These are phyloP conservation scores for Bruguiera parviflora DNA, from an alignment of 345 rosid species.

Conservation along the genomic window DNA sequence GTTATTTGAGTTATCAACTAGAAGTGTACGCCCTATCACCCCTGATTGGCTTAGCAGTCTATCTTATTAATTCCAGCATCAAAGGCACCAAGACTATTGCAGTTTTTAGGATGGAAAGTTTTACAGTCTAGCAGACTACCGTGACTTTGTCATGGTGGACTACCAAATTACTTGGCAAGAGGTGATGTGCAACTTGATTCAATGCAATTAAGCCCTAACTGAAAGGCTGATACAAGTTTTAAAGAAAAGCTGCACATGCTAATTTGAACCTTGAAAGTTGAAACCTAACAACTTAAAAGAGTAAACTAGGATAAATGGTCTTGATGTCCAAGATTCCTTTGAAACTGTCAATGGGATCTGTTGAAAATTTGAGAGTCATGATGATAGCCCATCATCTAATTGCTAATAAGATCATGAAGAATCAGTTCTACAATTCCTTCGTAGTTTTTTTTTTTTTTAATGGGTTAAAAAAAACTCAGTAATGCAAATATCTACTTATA, in stretches of 20 bases:
- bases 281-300: not conserved
- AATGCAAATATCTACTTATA: not conserved
- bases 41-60: not conserved
- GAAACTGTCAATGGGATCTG: not conserved
- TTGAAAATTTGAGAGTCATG: not conserved
- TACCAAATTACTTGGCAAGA: not conserved
- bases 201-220: too few species aligned
- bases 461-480: not conserved
- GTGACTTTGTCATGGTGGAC: not conserved
- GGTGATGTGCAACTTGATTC: too few species aligned
- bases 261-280: not conserved
- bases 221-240: too few species aligned
- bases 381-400: not conserved
- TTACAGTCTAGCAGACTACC: not conserved
- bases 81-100: not conserved
- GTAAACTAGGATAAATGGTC: not conserved
- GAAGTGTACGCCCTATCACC: too few species aligned
- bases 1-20: too few species aligned
- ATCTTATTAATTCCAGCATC: not conserved
- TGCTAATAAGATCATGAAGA: not conserved
- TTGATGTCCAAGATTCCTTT: not conserved
- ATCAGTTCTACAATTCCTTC: not conserved
- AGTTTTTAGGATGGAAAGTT: not conserved
- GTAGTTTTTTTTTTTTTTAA: not conserved
- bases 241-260: too few species aligned